Evolutionary conservation across 2,329 filamentous ascomycete species (phyloP), one percentile per base, ranked within the genome.

Genomic region (Tothia fuscella): DNA sequence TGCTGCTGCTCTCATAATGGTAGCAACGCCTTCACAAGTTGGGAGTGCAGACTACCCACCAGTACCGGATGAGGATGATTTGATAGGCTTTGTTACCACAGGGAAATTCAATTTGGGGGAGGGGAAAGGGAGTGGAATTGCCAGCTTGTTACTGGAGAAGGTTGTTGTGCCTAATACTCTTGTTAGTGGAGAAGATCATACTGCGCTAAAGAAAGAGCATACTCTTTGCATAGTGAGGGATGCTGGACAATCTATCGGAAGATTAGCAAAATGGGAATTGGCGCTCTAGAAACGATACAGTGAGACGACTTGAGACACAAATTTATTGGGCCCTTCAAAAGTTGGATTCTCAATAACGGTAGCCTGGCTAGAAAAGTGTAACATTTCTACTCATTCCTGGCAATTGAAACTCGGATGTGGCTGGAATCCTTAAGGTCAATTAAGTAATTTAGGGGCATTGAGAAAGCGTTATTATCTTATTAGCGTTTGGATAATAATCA

Each of bases 81-180:
- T 96, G 10, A 74, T 96, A 38, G 91, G 91, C 0, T 98, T 93
- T 56, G 79, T 95, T 19, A 95, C 87, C 2, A 82, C 81, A 1
- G 91, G 89, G 0, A 80, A 83, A 38, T 94, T 81, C 57, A 87
- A 81, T 52, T 71, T 96, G 2, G 74, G 76, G 2, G 76, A 82
- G 48, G 91, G 89, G 0, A 74, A 71, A 49, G 83, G 81, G 1
- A 78, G 77, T 13, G 89, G 79, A 0, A 69, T 96, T 45, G 91
- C 82, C 0, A 80, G 74, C 38, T 55, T 96, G 20, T 65, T 76
- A 12, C 1, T 65, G 66, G 4, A 80, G 70, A 56, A 49, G 29
- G 53, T 56, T 22, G 49, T 48, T n/a, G 47, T 57, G 9, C 47
- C 51, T 21, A 48, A 48, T 10, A 48, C 21, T 12, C 6, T 38